Conservation (phyloP, 208 protist species). For the Leishmania amazonensis region DNA sequence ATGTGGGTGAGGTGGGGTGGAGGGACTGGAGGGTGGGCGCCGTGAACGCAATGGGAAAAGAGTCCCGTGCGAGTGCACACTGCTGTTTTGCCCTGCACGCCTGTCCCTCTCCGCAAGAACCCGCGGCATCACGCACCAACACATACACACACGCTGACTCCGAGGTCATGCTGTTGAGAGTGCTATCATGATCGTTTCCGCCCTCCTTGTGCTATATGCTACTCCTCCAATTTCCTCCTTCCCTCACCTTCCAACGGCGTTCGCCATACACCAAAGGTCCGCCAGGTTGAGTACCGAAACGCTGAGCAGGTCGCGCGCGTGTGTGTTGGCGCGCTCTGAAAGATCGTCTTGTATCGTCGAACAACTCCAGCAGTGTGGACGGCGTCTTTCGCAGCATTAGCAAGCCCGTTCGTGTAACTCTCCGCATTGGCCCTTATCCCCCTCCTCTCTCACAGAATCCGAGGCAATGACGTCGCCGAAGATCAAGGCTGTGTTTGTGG, state of each 20-base stretch:
- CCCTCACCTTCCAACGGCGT: not conserved
- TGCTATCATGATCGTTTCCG: not conserved
- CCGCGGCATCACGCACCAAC: not conserved
- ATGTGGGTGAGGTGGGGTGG: not conserved
- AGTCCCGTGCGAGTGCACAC: not conserved
- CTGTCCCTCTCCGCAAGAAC: not conserved
- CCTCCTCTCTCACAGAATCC: not conserved
- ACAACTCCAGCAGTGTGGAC: not conserved
- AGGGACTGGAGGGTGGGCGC: not conserved
- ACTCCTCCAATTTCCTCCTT: not conserved
- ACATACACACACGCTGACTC: not conserved
- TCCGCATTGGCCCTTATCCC: not conserved
- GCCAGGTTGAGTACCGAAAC: not conserved
- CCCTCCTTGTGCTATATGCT: not conserved
- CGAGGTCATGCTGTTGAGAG: not conserved
- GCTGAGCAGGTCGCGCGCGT: not conserved
- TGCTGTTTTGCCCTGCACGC: not conserved
- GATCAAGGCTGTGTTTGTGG: constrained; percentile 33
- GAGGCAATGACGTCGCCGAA: not conserved
- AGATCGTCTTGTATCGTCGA: not conserved
- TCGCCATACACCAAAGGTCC: not conserved
- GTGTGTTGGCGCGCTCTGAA: not conserved
- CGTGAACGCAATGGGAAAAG: not conserved
- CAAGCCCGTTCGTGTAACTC: not conserved
- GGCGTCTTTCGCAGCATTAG: not conserved